Conservation (phyloP, 1,139 yeast species). For the Magnusiomyces starmeri region DNA sequence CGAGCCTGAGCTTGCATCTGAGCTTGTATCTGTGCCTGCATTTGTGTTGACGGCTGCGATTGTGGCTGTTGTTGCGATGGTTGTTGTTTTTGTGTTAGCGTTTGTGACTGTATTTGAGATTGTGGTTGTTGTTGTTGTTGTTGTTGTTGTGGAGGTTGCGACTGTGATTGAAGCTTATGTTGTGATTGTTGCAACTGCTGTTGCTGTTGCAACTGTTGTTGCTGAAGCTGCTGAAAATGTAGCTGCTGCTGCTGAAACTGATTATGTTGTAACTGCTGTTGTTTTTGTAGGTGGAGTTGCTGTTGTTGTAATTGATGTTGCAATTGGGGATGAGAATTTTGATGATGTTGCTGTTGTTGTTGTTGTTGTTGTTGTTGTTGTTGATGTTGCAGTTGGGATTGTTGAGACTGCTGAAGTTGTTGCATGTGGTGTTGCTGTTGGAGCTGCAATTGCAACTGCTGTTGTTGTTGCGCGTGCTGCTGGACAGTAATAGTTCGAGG, state of each 20-base stretch:
- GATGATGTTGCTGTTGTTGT: not conserved
- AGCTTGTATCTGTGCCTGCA: not conserved
- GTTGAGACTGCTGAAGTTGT: not conserved
- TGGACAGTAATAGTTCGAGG: conserved; percentile 14
- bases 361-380: not conserved
- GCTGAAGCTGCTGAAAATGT: not conserved
- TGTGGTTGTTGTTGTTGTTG: not conserved
- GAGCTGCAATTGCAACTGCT: not conserved
- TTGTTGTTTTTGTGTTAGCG: not conserved
- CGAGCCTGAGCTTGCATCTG: not conserved
- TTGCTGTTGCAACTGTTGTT: not conserved
- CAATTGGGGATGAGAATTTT: not conserved
- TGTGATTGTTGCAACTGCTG: not conserved
- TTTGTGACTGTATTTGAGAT: not conserved
- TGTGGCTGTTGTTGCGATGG: not conserved
- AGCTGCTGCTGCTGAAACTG: not conserved
- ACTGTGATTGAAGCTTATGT: not conserved
- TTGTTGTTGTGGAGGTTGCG: not conserved
- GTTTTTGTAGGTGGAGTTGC: not conserved
- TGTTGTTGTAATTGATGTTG: conserved; percentile 16
- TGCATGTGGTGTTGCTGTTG: not conserved
- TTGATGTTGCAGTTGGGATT: not conserved
- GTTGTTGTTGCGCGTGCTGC: not conserved
- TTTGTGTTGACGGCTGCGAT: not conserved
- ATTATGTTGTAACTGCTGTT: not conserved